These are phyloP conservation scores for Flueggea neowawraea DNA, from an alignment of 441 rosid genomes.

Conservation along the genomic window DNA sequence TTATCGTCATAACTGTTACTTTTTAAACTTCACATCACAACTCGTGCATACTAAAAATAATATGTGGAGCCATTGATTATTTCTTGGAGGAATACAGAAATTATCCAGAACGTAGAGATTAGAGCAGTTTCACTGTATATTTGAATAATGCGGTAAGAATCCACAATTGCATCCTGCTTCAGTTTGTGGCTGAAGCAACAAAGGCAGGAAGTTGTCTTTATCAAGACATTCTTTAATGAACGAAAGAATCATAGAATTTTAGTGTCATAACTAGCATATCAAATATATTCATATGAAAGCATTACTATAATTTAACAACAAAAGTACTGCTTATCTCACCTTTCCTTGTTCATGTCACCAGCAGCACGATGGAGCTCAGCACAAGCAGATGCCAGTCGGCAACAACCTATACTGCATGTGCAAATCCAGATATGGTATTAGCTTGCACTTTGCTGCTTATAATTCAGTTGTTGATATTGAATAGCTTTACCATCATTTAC, in stretches of 20 bases:
- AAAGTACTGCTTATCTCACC: slow-evolving; percentile 17
- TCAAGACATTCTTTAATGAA: neutral
- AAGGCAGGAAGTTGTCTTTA: neutral
- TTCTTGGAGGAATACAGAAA: too few relatives aligned
- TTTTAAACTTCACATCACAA: too few relatives aligned
- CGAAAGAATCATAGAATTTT: neutral
- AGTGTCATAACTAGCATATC: neutral
- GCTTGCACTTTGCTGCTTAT: neutral
- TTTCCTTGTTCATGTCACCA: slow-evolving; percentile 13
- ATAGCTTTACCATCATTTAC: neutral
- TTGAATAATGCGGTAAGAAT: too few relatives aligned
- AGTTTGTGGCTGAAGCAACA: too few relatives aligned
- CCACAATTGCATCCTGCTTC: too few relatives aligned
- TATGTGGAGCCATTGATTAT: too few relatives aligned
- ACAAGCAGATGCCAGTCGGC: slow-evolving; percentile 21
- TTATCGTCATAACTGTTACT: too few relatives aligned
- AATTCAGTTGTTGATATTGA: neutral
- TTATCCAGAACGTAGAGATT: too few relatives aligned
- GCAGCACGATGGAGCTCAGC: slow-evolving; percentile 16
- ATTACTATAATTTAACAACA: neutral
- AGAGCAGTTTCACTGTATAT: too few relatives aligned
- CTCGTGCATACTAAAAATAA: too few relatives aligned
- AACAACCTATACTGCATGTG: slow-evolving; percentile 33
- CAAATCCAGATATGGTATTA: slow-evolving; percentile 1
- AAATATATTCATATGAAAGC: neutral